Evolutionary conservation across 1,284 basidiomycete species (phyloP).

Genomic region (Amylostereum areolatum): DNA sequence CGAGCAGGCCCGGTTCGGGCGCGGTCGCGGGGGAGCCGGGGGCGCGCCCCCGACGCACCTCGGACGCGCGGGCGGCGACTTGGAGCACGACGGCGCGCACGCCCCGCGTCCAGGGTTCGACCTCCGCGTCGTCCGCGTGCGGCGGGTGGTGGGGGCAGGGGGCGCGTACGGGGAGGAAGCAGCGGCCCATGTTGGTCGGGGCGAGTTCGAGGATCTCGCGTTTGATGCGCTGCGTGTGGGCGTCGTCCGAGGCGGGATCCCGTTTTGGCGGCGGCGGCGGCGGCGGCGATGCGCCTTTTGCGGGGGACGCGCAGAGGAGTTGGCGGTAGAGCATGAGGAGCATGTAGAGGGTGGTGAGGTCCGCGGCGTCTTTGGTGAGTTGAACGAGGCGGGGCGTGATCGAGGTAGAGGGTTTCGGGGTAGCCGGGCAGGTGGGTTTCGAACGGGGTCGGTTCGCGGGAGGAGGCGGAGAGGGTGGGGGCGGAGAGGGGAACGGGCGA

Average conservation of each 20-base stretch:
- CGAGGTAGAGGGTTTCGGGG: slow-evolving; percentile 85
- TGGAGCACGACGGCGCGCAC: slow-evolving; percentile 30
- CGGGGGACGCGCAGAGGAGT: slow-evolving; percentile 45
- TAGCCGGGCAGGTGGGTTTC: slow-evolving; percentile 37
- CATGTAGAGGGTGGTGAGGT: slow-evolving; percentile 75
- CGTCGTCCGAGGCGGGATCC: slow-evolving; percentile 20
- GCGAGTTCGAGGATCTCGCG: slow-evolving; percentile 74
- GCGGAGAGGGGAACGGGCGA: slow-evolving; percentile 26
- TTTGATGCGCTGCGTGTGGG: slow-evolving; percentile 58
- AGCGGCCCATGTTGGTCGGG: slow-evolving; percentile 51
- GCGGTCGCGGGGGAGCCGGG: slow-evolving; percentile 23
- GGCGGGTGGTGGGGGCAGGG: slow-evolving; percentile 6
- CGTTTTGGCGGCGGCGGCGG: too few relatives aligned
- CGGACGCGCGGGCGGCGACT: slow-evolving; percentile 27
- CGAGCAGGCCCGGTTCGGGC: slow-evolving; percentile 46
- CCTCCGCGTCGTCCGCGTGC: slow-evolving; percentile 21
- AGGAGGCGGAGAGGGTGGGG: slow-evolving; percentile 26
- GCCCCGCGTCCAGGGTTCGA: slow-evolving; percentile 33
- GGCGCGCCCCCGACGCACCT: slow-evolving; percentile 12
- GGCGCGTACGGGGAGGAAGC: slow-evolving; percentile 30
- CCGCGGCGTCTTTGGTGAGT: slow-evolving; percentile 69
- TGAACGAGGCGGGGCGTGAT: slow-evolving; percentile 68
- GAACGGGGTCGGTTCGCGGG: slow-evolving; percentile 23
- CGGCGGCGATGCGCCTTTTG: slow-evolving; percentile 19
- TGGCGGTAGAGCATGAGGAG: slow-evolving; percentile 78